A percentile compares a stretch with the other conserved stretches of the same genome.
phyloP scores from a whole-genome alignment of 179 eudicot genomes.

The Vitellaria paradoxa region DNA sequence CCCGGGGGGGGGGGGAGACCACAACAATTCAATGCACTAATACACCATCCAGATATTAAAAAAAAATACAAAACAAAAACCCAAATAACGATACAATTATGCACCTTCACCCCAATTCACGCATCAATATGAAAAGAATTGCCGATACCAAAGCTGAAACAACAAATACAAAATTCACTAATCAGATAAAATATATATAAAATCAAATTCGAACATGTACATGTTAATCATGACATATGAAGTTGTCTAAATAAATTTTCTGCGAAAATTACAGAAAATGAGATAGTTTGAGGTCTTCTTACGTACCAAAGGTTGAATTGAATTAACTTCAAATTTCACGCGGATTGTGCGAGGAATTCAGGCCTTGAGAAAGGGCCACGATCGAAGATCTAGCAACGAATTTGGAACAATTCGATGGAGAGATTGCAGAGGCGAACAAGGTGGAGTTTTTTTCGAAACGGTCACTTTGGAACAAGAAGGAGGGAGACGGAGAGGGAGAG shows the following conservation, averaged over 20 bases:
- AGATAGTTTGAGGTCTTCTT: not conserved
- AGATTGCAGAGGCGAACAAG: conserved; percentile 12
- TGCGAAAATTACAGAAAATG: not conserved
- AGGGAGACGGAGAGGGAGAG: not conserved
- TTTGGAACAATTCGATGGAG: conserved; percentile 14
- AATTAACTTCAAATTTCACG: conserved; percentile 4
- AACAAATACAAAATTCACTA: not conserved
- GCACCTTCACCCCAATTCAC: conserved; percentile 10
- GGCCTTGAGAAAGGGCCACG: not conserved
- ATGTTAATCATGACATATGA: too few relatives aligned
- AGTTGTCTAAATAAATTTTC: not conserved
- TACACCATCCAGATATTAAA: not conserved
- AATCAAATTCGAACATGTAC: not conserved
- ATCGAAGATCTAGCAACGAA: conserved; percentile 19
- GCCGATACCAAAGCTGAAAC: not conserved
- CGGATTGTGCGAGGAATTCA: conserved; percentile 10
- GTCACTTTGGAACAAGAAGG: conserved; percentile 1
- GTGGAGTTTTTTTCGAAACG: conserved; percentile 18
- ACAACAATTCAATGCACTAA: not conserved
- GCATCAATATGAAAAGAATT: not conserved
- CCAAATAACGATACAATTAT: not conserved
- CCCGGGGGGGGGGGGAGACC: too few relatives aligned
- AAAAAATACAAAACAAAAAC: not conserved
- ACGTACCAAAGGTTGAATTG: not conserved
- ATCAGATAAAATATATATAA: not conserved